Base-by-base conservation (phyloP, 1,284 basidiomycete species). In the Sutorius eximius region DNA sequence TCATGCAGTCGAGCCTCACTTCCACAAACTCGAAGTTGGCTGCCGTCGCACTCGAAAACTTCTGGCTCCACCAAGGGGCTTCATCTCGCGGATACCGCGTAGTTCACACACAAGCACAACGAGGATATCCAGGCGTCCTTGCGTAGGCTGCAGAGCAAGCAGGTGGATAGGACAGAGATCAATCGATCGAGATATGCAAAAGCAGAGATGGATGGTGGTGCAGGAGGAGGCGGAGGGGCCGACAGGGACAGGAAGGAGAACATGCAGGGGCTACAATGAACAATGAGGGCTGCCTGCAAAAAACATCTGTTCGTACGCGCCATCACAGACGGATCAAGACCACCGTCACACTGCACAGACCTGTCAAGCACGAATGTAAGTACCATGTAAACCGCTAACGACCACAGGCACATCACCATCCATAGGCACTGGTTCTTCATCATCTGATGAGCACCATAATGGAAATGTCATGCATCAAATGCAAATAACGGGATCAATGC, bases 101-200 rank as follows among this genome's bases (percentile, higher is more conserved):
- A 91, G 46, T 90, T 92, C 68, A 81, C 79, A 27, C 83, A 83
- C 51, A 89, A 87, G 64, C 91, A 91, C 69, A 77, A 85, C 49
- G 89, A 87, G 2, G 83, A 89, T 62, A 75, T 89, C 20, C 83
- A 88, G 61, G 80, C 79, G 12, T 86, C 85, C 43, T 70, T 89
- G 54, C 78, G 82, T 58, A 86, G 82, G 11, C 71, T 83, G 49
- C 86, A 86, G 70, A 82, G 78, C 63, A 83, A 85, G 53, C 75
- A 74, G 51, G 68, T 83, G 49, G 75, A 74, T 12, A 76, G 73
- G 34, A 73, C 74, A 7, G 79, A 78, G 59, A 75, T 80, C 16
- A 82, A 82, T 89, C 51, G 86, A 89, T 60, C 77, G 80, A 59
- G 81, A 76, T 46, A 83, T 83, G 49, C 78, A 84, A 60, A 91